A percentile compares a stretch with the other conserved stretches of the same genome.
phyloP scores from a whole-genome alignment of 768 basidiomycete species.

The Kondoa subrosea region DNA sequence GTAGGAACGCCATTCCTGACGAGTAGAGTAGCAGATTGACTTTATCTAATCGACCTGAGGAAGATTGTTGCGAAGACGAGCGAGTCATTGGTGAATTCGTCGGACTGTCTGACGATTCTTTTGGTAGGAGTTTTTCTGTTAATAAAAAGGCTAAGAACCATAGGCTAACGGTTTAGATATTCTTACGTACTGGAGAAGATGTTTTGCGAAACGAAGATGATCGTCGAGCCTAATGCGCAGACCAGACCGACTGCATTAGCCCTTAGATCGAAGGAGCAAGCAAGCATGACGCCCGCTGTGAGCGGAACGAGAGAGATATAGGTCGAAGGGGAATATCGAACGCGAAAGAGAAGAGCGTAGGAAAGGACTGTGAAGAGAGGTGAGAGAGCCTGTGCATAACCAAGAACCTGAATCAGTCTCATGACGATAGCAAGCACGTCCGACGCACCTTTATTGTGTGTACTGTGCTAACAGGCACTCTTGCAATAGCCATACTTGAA shows the following conservation, averaged over 20 bases:
- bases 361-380: slow-evolving; percentile 93
- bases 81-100: slow-evolving; percentile 21
- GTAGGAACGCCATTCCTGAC: slow-evolving; percentile 74
- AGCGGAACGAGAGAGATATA: slow-evolving; percentile 82
- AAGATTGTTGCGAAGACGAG: slow-evolving; percentile 37
- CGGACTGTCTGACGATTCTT: slow-evolving; percentile 22
- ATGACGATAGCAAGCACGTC: not conserved
- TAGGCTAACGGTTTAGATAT: not conserved
- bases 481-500: slow-evolving; percentile 75
- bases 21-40: slow-evolving; percentile 90
- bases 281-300: slow-evolving; percentile 91
- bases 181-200: slow-evolving; percentile 65
- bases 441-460: slow-evolving; percentile 87
- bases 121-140: slow-evolving; percentile 72
- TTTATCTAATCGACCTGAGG: slow-evolving; percentile 65
- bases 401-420: not conserved
- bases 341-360: slow-evolving; percentile 81
- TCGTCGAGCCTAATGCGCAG: slow-evolving; percentile 88
- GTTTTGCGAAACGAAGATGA: slow-evolving; percentile 93
- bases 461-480: slow-evolving; percentile 91
- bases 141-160: not conserved
- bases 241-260: slow-evolving; percentile 76
- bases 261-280: slow-evolving; percentile 81
- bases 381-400: slow-evolving; percentile 59
- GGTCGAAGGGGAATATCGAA: slow-evolving; percentile 77